Evolutionary conservation across 2,329 filamentous ascomycete genomes (phyloP), one percentile per base, ranked within the genome.

Genomic region (Calonectria leucothoes): DNA sequence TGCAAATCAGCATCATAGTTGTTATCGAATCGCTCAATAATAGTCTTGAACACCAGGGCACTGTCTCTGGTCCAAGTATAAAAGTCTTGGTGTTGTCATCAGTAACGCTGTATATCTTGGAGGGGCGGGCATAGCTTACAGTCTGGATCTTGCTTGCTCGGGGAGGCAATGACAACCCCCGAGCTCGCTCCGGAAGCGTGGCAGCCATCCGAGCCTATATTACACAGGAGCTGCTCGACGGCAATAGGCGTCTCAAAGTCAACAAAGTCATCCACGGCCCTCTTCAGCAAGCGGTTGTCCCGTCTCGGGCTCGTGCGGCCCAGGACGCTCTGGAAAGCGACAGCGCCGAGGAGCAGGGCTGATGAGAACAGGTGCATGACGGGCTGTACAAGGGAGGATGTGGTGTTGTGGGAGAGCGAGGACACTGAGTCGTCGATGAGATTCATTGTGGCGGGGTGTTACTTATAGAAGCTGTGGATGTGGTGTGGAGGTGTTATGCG

Each of bases 41-140:
- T 84, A 29, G 87, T 86, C 84, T 94, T 95, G 85, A 94, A 91
- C 3, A 91, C 91, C 35, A 96, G 87, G 29, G 92, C 93, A 20
- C 93, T 89, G 82, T 96, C 94, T 79, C 94, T 87, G 1, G 92
- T 95, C 94, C 94, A 96, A 1, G 93, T 95, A 80, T 92, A 96
- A 81, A 90, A 95, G 83, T 96, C 93, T 94, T 14, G 8, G 2
- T 14, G 4, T 14, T 69, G 48, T 81, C 23, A 81, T 55, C 23
- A 81, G 52, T 17, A 8, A 57, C 4, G 29, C 15, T 2, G 4
- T 11, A 33, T 6, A 10, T 39, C 3, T 15, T 2, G 37, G 8
- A 39, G 17, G 37, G 20, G 20, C 4, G 3, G 23, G 39, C 37
- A 35, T 49, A 48, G 82, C 88, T 84, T 83, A 92, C 90, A 93